Percentiles rank a stretch among this genome's conserved stretches.
phyloP scores from a whole-genome alignment of 2,329 filamentous ascomycete genomes.

The Talaromyces sp. region DNA sequence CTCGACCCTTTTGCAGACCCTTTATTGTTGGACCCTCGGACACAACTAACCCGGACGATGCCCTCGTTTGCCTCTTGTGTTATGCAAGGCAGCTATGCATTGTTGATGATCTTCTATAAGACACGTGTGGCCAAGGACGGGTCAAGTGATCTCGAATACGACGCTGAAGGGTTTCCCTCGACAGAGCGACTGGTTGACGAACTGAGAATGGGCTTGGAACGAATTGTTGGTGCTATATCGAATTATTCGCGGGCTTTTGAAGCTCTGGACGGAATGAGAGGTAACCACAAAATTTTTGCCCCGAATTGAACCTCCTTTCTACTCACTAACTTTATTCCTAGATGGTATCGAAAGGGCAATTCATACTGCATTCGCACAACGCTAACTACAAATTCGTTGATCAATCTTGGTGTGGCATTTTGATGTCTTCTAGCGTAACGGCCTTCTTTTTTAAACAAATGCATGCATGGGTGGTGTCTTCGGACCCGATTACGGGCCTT shows the following conservation, averaged over 20 bases:
- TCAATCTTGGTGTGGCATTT: neutral
- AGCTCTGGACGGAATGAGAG: constrained; percentile 40
- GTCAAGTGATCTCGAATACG: constrained; percentile 19
- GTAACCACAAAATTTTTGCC: constrained; percentile 17
- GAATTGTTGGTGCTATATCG: constrained; percentile 29
- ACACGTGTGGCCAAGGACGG: constrained; percentile 31
- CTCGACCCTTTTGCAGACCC: constrained; percentile 9
- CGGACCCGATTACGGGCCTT: neutral
- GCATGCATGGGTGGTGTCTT: constrained; percentile 10
- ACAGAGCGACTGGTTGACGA: constrained; percentile 30
- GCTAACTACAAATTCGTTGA: constrained; percentile 1
- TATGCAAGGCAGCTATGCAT: constrained; percentile 43
- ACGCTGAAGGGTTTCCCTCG: constrained; percentile 17
- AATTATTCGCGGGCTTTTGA: constrained; percentile 40
- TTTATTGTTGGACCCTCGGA: constrained; percentile 13
- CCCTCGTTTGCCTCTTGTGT: constrained; percentile 43
- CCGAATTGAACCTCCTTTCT: neutral
- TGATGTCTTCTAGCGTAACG: neutral
- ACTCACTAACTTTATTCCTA: constrained; percentile 11
- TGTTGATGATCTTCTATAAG: constrained; percentile 43
- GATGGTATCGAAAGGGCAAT: constrained; percentile 41
- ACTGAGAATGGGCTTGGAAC: constrained; percentile 31
- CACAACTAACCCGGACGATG: constrained; percentile 37
- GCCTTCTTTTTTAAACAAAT: neutral
- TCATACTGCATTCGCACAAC: constrained; percentile 34